Percentiles rank a stretch among this genome's conserved stretches.
These are phyloP conservation scores for Poterioochromonas sp. DNA, from an alignment of 352 stramenopile genomes.

Conservation along the genomic window DNA sequence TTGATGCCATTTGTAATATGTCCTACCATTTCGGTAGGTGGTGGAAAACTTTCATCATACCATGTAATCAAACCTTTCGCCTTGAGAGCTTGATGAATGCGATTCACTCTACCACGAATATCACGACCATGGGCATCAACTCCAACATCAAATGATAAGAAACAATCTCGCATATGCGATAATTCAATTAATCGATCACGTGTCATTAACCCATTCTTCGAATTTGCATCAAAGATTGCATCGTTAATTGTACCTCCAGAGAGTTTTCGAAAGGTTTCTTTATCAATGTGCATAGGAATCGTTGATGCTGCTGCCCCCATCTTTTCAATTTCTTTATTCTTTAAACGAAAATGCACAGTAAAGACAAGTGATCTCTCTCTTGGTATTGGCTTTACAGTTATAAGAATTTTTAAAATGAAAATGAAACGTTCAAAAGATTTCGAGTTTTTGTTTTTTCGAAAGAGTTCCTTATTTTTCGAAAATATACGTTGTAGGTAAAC, in stretches of 20 bases:
- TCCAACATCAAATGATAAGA: neutral
- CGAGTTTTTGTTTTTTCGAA: too few species aligned
- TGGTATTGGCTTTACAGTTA: too few species aligned
- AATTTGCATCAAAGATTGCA: constrained; percentile 20
- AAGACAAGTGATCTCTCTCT: too few species aligned
- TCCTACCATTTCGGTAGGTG: neutral
- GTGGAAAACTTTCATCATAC: neutral
- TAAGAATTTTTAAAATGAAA: too few species aligned
- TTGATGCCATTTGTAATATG: neutral
- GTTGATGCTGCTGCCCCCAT: neutral
- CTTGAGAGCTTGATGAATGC: neutral
- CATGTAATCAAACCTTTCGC: neutral
- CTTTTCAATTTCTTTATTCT: too few species aligned
- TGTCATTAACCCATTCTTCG: constrained; percentile 15
- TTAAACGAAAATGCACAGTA: too few species aligned
- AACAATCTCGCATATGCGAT: constrained; percentile 2
- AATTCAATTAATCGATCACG: constrained; percentile 7
- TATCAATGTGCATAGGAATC: constrained; percentile 24
- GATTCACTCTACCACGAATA: neutral
- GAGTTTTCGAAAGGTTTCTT: neutral
- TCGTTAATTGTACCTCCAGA: constrained; percentile 24
- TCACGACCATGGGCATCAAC: neutral
- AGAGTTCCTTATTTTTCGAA: too few species aligned
- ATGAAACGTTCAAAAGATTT: too few species aligned
- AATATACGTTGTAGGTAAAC: too few species aligned